Percentiles rank a stretch among this genome's conserved stretches.
phyloP scores from a whole-genome alignment of 768 basidiomycete genomes.

The Boletus patriciae region DNA sequence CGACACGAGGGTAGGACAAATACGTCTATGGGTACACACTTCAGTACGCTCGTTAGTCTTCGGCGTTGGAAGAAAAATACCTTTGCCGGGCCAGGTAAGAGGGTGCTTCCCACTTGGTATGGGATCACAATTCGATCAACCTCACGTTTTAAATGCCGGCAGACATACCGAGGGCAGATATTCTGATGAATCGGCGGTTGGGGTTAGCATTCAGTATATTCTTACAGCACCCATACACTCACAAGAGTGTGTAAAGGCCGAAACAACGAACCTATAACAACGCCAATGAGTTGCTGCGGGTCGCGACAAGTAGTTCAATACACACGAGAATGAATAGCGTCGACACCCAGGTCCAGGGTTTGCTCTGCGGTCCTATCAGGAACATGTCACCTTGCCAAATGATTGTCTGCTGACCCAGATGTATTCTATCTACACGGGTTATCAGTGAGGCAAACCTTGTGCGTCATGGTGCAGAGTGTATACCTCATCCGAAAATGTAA shows the following conservation, averaged over 20 bases:
- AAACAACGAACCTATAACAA: conserved; percentile 7
- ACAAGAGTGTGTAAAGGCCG: conserved; percentile 5
- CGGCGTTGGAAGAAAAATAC: background rate
- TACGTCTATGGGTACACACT: background rate
- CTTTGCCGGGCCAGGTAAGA: conserved; percentile 1
- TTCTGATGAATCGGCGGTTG: background rate
- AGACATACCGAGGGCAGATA: background rate
- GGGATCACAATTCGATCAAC: background rate
- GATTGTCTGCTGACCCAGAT: background rate
- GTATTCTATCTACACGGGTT: background rate
- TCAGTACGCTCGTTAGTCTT: background rate
- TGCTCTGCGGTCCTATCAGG: background rate
- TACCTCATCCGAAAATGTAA: too few species aligned
- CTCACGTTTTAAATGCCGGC: background rate
- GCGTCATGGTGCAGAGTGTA: too few species aligned
- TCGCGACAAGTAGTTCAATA: background rate
- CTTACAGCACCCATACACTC: background rate
- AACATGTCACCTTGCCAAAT: background rate
- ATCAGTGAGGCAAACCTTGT: background rate
- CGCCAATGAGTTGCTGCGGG: too few species aligned
- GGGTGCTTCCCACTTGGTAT: background rate
- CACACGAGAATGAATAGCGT: conserved; percentile 1
- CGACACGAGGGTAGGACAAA: background rate
- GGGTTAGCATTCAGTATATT: background rate
- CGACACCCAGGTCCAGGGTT: conserved; percentile 1